Percentiles rank a stretch among this genome's conserved stretches.
phyloP scores from a whole-genome alignment of 441 rosid species.

The Erodium moschatum region DNA sequence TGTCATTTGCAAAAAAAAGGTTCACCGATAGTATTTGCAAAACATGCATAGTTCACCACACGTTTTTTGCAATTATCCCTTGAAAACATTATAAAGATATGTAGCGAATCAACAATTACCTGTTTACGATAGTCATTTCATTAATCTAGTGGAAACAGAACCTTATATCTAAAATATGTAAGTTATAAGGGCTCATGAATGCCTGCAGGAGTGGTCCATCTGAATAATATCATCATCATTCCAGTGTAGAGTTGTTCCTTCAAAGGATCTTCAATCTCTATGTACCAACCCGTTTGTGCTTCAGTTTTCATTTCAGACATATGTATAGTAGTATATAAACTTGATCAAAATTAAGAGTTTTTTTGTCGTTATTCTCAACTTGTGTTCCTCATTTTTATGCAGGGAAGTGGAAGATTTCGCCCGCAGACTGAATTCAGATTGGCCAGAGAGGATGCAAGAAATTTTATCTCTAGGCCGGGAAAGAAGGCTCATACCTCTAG shows the following conservation, averaged over 20 bases:
- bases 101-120: too few relatives aligned
- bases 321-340: neutral
- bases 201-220: neutral
- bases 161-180: too few relatives aligned
- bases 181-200: neutral
- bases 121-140: too few relatives aligned
- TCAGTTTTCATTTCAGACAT: neutral
- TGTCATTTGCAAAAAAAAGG: too few relatives aligned
- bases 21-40: too few relatives aligned
- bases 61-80: too few relatives aligned
- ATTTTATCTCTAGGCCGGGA: constrained; percentile 44
- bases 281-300: neutral
- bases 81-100: too few relatives aligned
- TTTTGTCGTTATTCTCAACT: neutral
- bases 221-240: neutral
- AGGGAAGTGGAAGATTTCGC: constrained; percentile 69
- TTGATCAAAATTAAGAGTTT: neutral
- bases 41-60: too few relatives aligned
- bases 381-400: neutral
- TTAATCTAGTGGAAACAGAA: too few relatives aligned
- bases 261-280: too few relatives aligned
- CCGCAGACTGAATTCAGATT: constrained; percentile 54
- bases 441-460: constrained; percentile 66
- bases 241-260: neutral
- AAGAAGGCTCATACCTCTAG: constrained; percentile 31